Conservation (phyloP, 2,329 filamentous ascomycete species). For the Diatrype stigma region DNA sequence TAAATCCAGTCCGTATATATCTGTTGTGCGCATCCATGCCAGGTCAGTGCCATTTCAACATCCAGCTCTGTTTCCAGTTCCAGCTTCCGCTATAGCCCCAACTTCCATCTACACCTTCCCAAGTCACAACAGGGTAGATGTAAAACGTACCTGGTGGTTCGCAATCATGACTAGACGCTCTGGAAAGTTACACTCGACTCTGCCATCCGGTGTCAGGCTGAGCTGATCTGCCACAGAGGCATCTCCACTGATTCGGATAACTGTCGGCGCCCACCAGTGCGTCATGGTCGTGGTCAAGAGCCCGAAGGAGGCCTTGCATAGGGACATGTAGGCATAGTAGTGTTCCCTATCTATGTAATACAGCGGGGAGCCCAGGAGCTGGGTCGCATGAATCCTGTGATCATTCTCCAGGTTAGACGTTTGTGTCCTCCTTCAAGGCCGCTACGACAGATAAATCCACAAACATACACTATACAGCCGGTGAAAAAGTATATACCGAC, state of each 20-base stretch:
- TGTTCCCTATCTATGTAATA: constrained; percentile 72
- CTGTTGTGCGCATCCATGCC: constrained; percentile 30
- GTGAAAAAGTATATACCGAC: constrained; percentile 49
- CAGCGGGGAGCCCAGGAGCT: constrained; percentile 71
- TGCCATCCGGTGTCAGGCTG: constrained; percentile 63
- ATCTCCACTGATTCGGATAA: constrained; percentile 79
- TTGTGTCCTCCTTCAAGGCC: constrained; percentile 1
- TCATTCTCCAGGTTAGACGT: constrained; percentile 15
- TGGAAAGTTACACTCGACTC: constrained; percentile 74
- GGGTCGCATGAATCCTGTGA: constrained; percentile 61
- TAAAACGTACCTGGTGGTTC: constrained; percentile 65
- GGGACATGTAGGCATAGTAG: constrained; percentile 82
- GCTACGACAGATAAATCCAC: not conserved
- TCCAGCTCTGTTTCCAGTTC: too few relatives aligned
- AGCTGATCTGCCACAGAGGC: constrained; percentile 74
- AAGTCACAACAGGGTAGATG: too few relatives aligned
- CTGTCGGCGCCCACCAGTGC: constrained; percentile 82
- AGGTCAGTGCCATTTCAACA: constrained; percentile 1
- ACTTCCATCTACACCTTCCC: not conserved
- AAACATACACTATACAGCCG: constrained; percentile 45
- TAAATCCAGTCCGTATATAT: constrained; percentile 92
- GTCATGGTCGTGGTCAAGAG: constrained; percentile 75
- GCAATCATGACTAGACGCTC: constrained; percentile 79
- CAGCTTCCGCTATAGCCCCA: not conserved
- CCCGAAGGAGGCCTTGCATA: constrained; percentile 81